Percentiles rank a stretch among this genome's conserved stretches.
phyloP scores from a whole-genome alignment of 495 filamentous ascomycete genomes.

The Penicillium coprophilum region DNA sequence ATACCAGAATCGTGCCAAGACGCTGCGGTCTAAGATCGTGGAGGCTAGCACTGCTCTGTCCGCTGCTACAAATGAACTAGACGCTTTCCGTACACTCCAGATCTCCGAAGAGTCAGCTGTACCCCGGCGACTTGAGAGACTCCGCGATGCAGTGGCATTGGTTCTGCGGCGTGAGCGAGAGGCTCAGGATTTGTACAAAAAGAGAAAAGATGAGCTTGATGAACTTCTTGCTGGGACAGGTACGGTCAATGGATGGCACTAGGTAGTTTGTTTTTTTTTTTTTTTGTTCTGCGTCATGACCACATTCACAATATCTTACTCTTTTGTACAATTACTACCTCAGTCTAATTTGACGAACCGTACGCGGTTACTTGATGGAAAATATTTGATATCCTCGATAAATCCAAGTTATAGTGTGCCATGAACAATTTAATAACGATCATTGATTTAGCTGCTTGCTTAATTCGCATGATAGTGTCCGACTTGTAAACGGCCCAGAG shows the following conservation, averaged over 20 bases:
- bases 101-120: conserved; percentile 77
- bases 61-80: conserved; percentile 67
- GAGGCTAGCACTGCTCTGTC: conserved; percentile 77
- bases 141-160: conserved; percentile 81
- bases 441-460: neutral
- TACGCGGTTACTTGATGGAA: neutral
- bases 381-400: too few species aligned
- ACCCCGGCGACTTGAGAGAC: conserved; percentile 64
- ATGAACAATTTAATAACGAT: neutral
- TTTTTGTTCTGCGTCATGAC: conserved; percentile 18
- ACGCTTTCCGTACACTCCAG: conserved; percentile 73
- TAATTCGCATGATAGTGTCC: neutral
- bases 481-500: neutral
- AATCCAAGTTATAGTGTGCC: neutral
- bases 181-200: conserved; percentile 82
- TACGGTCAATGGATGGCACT: conserved; percentile 48
- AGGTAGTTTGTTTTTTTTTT: conserved; percentile 16
- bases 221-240: conserved; percentile 48
- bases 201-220: conserved; percentile 74
- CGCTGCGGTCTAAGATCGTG: conserved; percentile 72
- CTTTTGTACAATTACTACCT: conserved; percentile 27
- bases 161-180: conserved; percentile 82
- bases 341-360: conserved; percentile 18
- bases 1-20: conserved; percentile 83
- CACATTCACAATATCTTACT: conserved; percentile 12